Evolutionary conservation across 1,139 yeast species (phyloP), one percentile per base, ranked within the genome.

Genomic region (Blastobotrys aristatus): DNA sequence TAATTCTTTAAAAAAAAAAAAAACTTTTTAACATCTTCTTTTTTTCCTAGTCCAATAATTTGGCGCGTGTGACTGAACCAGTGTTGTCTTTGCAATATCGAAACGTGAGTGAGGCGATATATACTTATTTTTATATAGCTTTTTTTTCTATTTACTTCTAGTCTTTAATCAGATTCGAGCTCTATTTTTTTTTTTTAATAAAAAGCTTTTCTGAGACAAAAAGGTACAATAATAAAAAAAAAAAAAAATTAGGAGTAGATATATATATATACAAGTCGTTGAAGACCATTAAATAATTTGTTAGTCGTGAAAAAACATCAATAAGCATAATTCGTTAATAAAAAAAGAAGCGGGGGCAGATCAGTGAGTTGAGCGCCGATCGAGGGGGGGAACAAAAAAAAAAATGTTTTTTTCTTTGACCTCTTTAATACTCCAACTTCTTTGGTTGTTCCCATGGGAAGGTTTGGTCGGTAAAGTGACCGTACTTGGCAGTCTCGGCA

Each of bases 391-490:
- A 43, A 43, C 14, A 40, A 32, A 44, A 13, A 39, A 37, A 26
- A 26, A 13, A 27, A 18, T 16, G 20, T 26, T 30, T 21, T 30
- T 13, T 21, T 16, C 16, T 18, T 34, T 4, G 34, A 22, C 31
- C 30, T 13, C 50, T 56, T 74, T 86, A 90, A 58, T 80, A 77
- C 68, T 77, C 75, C 73, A 92, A 84, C 71, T 79, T 77, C 79
- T 88, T 88, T 74, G 97, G 96, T 75, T 87, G 82, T 80, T 92
- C 98, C 98, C 98, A 92, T 64, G 96, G 77, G 81, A 87, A 85
- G 68, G 84, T 86, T 80, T 90, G 99, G 86, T 92, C 87, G 69
- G 99, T 94, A 84, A 92, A 92, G 76, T 92, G 99, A 69, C 98
- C 99, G 73, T 92, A 90, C 51, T 96, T 85, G 65, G 98, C 98